Base-by-base conservation (phyloP, 305 asterid genomes). In the Solanum hybrid region DNA sequence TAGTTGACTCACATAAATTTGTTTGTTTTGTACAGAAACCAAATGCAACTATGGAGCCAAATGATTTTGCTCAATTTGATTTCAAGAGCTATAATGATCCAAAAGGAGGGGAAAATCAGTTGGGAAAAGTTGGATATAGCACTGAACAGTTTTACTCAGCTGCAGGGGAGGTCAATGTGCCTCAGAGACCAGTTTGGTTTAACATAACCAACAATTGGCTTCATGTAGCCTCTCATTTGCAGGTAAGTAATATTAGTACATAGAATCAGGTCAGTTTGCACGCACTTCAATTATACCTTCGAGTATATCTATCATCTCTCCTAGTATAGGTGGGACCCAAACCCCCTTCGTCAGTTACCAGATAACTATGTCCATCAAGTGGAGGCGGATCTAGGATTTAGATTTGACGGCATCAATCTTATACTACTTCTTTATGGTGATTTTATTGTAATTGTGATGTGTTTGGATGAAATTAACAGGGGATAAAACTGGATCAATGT, bases 91-190 rank as follows among this genome's bases (percentile, higher is more conserved):
- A 93, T 64, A 91, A 95, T 38, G 24, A 46, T 9, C 97, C 96
- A 13, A 79, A 42, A 56, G 87, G 86, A 26, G 95, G 96, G 31
- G 89, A 90, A 78, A 94, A 93, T 80, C 86, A 51, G 31, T 46
- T 94, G 60, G 96, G 96, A n/a, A 87, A 89, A 75, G 89, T 94
- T 71, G 95, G 93, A 4, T 94, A 89, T 86, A 88, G 90, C 34
- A 86, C 96, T 0, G 96, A 95, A 89, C 90, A 90, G 73, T 93
- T 92, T 92, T 93, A 92, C 73, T 95, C 95, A 0, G 90, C 87
- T 66, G 90, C 93, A 13, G 93, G 92, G 60, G 80, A 90, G 56
- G 93, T 93, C 35, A 91, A 93, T 88, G 72, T 26, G 31, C 90
- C 90, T 72, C 89, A 92, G 14, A 81, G 88, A 46, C 89, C 40